Evolutionary conservation across 1,139 yeast genomes (phyloP).

Genomic region (Magnusiomyces tetraspermus): DNA sequence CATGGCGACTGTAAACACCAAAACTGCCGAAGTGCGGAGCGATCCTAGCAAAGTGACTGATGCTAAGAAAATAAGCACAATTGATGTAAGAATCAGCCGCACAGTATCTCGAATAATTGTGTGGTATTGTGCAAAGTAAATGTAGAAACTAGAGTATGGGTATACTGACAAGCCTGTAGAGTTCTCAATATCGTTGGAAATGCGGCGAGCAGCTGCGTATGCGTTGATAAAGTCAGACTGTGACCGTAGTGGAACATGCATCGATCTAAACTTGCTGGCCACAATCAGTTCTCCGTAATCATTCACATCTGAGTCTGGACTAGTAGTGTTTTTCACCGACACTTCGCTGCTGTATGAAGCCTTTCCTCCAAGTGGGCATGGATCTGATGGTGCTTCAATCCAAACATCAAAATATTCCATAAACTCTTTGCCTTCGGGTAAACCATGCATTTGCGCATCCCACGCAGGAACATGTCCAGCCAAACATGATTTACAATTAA

Average conservation of each 20-base stretch:
- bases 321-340: no score
- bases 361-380: conserved; percentile 92
- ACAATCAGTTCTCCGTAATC: conserved; percentile 35
- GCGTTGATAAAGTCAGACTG: conserved; percentile 80
- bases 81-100: conserved; percentile 46
- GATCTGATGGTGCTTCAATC: conserved; percentile 78
- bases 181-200: conserved; percentile 49
- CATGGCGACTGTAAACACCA: conserved; percentile 51
- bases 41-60: conserved; percentile 61
- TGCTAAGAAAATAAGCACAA: conserved; percentile 44
- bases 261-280: conserved; percentile 64
- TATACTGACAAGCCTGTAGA: conserved; percentile 49
- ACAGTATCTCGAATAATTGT: conserved; percentile 52
- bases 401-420: conserved; percentile 66
- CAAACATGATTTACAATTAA: conserved; percentile 68
- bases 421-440: conserved; percentile 71
- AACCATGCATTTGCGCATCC: conserved; percentile 68
- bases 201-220: conserved; percentile 61
- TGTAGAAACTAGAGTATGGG: conserved; percentile 88
- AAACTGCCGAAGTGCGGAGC: conserved; percentile 45
- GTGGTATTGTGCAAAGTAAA: conserved; percentile 81
- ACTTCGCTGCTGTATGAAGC: conserved; percentile 76
- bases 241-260: conserved; percentile 73
- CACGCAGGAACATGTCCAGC: conserved; percentile 49
- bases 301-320: no score